Base-by-base conservation (phyloP, 164 flowering plant genomes). In the Macadamia integrifolia region DNA sequence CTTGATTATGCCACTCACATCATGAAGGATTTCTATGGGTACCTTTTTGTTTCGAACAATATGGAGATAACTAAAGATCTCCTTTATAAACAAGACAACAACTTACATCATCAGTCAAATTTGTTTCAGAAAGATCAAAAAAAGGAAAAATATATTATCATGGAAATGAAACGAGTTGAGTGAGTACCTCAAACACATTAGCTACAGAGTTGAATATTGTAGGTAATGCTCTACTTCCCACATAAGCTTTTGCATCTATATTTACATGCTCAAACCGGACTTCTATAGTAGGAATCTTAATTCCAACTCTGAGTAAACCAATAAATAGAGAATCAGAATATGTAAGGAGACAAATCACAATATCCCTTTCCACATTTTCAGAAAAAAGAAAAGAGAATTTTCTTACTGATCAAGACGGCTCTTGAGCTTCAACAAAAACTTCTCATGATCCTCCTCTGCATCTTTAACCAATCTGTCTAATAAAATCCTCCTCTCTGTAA, bases 1-100 rank as follows among this genome's bases (percentile, higher is more conserved):
- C 77, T 85, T 89, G 75, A 89, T 71, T 53, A 82, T 75, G 44
- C 92, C 96, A 66, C 87, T 88, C 23, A 86, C 85, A 77, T 86
- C 86, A 9, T 76, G 77, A 59, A 90, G 93, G 65, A 90, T 86
- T 3, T 78, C 69, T 14, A 84, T 10, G 0, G 70, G 76, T 53
- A 71, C 80, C 80, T 84, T 87, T 58, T 75, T 73, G 58, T 67
- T 85, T 0, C 84, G 79, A 62, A 85, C 74, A 15, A 88, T 11
- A 66, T 69, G 81, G 11, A 87, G 69, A 59, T 0, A 30, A 61
- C 65, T 80, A 72, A 85, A 75, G 46, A 82, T 49, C 6, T 83
- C 81, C 88, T 86, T 17, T 31, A 23, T 23, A 35, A 9, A 60
- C 32, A 42, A 30, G 17, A 56, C 9, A 56, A 5, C n/a, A 43